phyloP scores from a whole-genome alignment of 2,329 filamentous ascomycete species.

The Aciculosporium take region DNA sequence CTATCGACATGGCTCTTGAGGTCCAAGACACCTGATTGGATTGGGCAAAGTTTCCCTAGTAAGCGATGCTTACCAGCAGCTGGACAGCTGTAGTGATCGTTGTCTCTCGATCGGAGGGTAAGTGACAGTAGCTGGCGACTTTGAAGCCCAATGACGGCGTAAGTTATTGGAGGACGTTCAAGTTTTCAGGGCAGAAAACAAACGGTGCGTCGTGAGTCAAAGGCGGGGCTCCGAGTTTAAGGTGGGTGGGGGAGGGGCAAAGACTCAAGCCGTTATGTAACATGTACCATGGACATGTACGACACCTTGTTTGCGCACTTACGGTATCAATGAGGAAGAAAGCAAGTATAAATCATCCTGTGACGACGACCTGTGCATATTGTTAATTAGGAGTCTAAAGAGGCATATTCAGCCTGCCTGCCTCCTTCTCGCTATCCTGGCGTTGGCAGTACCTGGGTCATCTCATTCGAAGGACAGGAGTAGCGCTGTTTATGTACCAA shows the following conservation, averaged over 20 bases:
- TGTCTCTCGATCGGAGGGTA: neutral
- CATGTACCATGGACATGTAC: no score
- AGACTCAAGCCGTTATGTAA: no score
- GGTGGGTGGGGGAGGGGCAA: neutral
- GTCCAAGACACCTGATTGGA: neutral
- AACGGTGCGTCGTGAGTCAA: constrained; percentile 1
- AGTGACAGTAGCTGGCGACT: neutral
- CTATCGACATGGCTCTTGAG: constrained; percentile 54
- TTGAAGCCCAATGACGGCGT: neutral
- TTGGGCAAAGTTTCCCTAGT: neutral
- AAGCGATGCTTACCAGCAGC: neutral
- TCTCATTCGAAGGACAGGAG: no score
- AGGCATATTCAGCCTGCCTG: no score
- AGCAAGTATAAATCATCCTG: no score
- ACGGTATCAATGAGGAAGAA: no score
- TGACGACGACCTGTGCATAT: no score
- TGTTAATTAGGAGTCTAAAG: no score
- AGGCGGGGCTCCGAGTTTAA: neutral
- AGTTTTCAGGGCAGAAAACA: neutral
- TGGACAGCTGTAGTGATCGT: neutral
- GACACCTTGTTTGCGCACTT: no score
- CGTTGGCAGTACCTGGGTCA: no score
- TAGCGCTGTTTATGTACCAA: no score
- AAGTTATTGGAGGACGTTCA: neutral
- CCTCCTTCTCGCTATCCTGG: no score